Base-by-base conservation (phyloP, 371 early-diverging fungal species). In the Mucor circinelloides region DNA sequence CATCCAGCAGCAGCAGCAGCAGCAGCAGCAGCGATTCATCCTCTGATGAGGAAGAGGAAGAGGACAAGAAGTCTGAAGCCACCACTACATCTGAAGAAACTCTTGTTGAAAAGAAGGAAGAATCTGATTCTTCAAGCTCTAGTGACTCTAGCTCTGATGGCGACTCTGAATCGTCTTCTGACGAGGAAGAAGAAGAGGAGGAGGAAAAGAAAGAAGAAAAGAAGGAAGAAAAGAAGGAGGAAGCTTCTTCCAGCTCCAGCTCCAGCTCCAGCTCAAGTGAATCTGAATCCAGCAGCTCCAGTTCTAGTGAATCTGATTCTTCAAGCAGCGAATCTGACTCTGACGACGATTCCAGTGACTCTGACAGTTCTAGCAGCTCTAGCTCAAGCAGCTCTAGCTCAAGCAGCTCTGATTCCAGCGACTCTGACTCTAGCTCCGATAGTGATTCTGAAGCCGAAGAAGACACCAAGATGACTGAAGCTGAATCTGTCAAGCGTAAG, bases 401-500 rank as follows among this genome's bases (percentile, higher is more conserved):
- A 17, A 69, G 50, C 28, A 65, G 67, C 19, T 70, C 80, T 40
- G 69, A 71, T 27, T 56, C 19, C 25, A 50, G 25, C 13, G 23
- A 23, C 23, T 50, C 50, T 25, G 61, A 61, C 7, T 59, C 67
- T 28, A 46, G 56, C 9, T 30, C 30, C 4, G 61, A 69, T 31
- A 48, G 56, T 8, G 30, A 36, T 36, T 36, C 36, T 36, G 36
- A 36, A 12, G 36, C 36, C 36, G 36, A 36, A 13, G 36, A 36
- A 36, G 36, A 36, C 8, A 13, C 13, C 36, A 36, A 64, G 25
- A 64, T 64, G 69, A 48, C 59, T 10, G 70, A 65, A 46, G 55
- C 52, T 6, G 40, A 59, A 7, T 66, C 65, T 3, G 60, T 25
- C 27, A 78, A 81, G 60, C 76, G 78, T 63, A 76, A 81, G 61